These are phyloP conservation scores for Sordariomycetes sp. DNA, from an alignment of 2,329 filamentous ascomycete genomes.

Conservation along the genomic window DNA sequence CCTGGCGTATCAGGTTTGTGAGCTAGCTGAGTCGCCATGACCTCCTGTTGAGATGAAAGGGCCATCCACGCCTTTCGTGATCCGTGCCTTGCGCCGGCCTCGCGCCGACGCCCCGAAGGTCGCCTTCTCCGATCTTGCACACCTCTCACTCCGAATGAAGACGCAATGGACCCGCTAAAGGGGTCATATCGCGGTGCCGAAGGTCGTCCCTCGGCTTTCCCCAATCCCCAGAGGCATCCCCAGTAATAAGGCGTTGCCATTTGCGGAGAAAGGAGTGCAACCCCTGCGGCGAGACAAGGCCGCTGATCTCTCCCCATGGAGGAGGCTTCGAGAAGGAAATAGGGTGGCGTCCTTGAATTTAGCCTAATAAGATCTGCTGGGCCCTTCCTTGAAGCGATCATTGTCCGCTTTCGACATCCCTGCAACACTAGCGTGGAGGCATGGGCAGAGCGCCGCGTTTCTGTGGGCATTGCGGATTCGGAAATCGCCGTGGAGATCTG, in stretches of 20 bases:
- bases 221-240: background rate
- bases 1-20: too few species aligned
- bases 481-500: background rate
- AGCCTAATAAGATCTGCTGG: background rate
- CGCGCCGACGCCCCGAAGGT: background rate
- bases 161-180: background rate
- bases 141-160: background rate
- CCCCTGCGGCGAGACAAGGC: background rate
- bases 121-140: background rate
- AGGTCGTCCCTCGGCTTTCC: too few species aligned
- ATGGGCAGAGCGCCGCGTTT: background rate
- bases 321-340: slow-evolving; percentile 5
- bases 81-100: background rate
- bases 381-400: background rate
- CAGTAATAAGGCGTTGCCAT: background rate
- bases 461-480: background rate
- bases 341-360: background rate
- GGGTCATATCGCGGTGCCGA: background rate
- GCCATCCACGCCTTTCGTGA: background rate
- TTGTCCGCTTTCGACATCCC: background rate
- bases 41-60: background rate
- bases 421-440: background rate
- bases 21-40: background rate
- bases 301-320: background rate
- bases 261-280: background rate